phyloP scores from a whole-genome alignment of 805 yeast species.

The Candida corydali region DNA sequence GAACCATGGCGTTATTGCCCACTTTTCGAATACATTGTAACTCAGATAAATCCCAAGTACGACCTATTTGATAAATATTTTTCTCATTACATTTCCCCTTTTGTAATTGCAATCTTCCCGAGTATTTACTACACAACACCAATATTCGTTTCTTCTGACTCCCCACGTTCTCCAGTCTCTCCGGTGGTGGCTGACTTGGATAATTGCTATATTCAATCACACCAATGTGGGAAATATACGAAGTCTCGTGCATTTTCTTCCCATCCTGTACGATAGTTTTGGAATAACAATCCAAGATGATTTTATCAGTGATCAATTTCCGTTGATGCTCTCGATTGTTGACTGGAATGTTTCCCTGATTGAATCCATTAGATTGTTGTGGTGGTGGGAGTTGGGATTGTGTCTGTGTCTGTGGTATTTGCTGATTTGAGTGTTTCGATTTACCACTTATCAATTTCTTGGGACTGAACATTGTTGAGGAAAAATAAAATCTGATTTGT shows the following conservation, averaged over 20 bases:
- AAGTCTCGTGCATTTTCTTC: conserved; percentile 21
- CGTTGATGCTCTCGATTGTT: conserved; percentile 6
- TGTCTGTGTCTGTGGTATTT: conserved; percentile 1
- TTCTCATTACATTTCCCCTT: conserved; percentile 79
- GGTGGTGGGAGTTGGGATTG: conserved; percentile 3
- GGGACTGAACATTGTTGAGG: conserved; percentile 1
- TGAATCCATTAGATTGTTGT: no score
- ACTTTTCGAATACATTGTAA: conserved; percentile 51
- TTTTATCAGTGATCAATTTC: conserved; percentile 21
- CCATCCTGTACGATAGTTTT: conserved; percentile 22
- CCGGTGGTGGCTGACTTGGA: conserved; percentile 68
- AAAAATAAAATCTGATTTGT: not conserved
- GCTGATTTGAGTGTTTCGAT: not conserved
- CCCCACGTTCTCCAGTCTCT: conserved; percentile 30
- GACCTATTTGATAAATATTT: conserved; percentile 79
- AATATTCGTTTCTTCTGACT: conserved; percentile 55
- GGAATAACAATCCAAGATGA: conserved; percentile 36
- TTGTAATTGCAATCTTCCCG: conserved; percentile 70
- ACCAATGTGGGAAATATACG: conserved; percentile 72
- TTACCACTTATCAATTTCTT: conserved; percentile 3
- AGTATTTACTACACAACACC: conserved; percentile 55
- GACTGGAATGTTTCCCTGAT: no score
- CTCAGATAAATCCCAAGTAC: conserved; percentile 86
- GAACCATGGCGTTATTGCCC: conserved; percentile 52
- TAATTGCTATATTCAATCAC: conserved; percentile 70